Percentiles rank a stretch among this genome's conserved stretches.
Evolutionary conservation across 352 stramenopile genomes (phyloP).

Genomic region (Phytophthora ramorum): DNA sequence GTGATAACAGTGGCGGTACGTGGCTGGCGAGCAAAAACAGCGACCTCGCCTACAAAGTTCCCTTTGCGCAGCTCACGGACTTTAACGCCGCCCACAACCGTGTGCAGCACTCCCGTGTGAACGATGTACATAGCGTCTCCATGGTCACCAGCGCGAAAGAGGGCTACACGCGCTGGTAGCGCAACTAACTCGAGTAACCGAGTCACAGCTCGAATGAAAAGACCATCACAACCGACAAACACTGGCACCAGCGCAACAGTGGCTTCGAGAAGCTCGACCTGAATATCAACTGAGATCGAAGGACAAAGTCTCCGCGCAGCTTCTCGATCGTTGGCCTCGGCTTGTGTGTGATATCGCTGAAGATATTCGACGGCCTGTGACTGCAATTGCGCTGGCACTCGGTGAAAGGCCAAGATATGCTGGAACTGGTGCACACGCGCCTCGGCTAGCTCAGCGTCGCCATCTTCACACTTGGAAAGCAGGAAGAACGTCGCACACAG

Average conservation of each 20-base stretch:
- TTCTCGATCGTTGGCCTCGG: conserved; percentile 68
- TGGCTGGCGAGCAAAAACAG: conserved; percentile 69
- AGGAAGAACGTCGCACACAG: conserved; percentile 80
- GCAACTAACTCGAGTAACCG: conserved; percentile 64
- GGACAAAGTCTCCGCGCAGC: conserved; percentile 65
- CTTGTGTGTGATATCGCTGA: conserved; percentile 70
- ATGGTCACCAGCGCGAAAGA: conserved; percentile 66
- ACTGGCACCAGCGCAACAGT: conserved; percentile 65
- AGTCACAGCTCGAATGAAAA: conserved; percentile 69
- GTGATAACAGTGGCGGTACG: conserved; percentile 68
- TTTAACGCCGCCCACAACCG: conserved; percentile 65
- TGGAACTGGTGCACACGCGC: conserved; percentile 74
- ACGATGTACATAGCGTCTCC: conserved; percentile 81
- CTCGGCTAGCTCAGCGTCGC: conserved; percentile 59
- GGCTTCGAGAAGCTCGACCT: conserved; percentile 63
- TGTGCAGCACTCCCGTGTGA: conserved; percentile 67
- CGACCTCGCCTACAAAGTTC: conserved; percentile 72
- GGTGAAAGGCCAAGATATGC: conserved; percentile 72
- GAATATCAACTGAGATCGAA: conserved; percentile 77
- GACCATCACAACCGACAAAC: conserved; percentile 59
- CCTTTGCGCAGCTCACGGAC: conserved; percentile 73
- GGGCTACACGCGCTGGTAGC: conserved; percentile 57
- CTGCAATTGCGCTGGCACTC: conserved; percentile 56
- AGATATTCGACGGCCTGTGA: conserved; percentile 68
- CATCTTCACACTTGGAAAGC: conserved; percentile 73